phyloP scores from a whole-genome alignment of 148 eudicot species.

The Persicaria maculosa region DNA sequence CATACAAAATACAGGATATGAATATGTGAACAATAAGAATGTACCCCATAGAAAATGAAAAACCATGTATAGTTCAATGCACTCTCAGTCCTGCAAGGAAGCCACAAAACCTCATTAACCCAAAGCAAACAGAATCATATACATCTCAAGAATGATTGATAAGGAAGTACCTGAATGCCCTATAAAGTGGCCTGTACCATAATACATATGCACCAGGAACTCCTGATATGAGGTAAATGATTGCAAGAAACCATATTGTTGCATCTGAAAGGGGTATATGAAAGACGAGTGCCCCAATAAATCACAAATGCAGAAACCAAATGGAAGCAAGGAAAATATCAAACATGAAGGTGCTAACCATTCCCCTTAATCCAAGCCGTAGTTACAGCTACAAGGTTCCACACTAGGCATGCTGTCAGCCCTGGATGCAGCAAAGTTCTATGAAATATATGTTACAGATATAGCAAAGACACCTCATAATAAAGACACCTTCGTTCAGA shows the following conservation, averaged over 20 bases:
- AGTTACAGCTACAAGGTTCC: conserved; percentile 79
- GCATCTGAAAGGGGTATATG: conserved; percentile 33
- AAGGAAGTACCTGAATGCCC: conserved; percentile 68
- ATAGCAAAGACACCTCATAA: too few relatives aligned
- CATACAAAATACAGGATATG: neutral
- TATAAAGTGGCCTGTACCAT: conserved; percentile 92
- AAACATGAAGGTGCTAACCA: conserved; percentile 31
- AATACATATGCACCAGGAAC: conserved; percentile 76
- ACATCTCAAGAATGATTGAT: neutral
- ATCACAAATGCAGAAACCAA: too few relatives aligned
- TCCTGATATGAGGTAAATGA: conserved; percentile 86
- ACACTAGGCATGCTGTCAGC: conserved; percentile 49
- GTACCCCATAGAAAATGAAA: conserved; percentile 75
- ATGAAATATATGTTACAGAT: neutral
- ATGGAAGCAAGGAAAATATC: neutral
- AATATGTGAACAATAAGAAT: neutral
- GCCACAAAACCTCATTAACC: neutral
- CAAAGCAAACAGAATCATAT: neutral
- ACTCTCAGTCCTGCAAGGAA: conserved; percentile 58
- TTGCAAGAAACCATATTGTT: conserved; percentile 84
- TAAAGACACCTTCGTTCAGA: neutral
- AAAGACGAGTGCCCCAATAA: neutral
- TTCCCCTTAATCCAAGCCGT: conserved; percentile 80
- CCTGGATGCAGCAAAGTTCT: conserved; percentile 36
- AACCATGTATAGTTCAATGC: conserved; percentile 81